Base-by-base conservation (phyloP, 2,329 filamentous ascomycete species). In the Hansfordia pulvinata region DNA sequence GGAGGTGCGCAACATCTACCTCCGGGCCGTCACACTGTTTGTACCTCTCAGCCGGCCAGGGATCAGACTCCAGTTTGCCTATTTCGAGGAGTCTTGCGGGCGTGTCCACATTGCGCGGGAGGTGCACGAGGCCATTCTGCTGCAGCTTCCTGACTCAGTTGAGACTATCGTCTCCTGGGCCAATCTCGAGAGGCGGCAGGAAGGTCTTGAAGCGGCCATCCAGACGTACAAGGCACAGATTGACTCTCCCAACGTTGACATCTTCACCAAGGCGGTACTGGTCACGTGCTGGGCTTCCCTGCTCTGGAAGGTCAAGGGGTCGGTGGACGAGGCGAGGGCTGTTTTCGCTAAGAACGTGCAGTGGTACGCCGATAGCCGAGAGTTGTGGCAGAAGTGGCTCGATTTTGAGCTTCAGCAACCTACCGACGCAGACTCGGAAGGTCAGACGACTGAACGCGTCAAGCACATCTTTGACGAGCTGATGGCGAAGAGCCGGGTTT, bases 331-430 rank as follows among this genome's bases (percentile, higher is more conserved):
- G 42, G 86, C 86, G 20, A 79, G 90, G 16, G 70, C 78, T 28
- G 71, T 93, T 1, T 96, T 88, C 57, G 58, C 74, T 34, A 79
- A 77, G 52, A 88, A 93, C 40, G 66, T 80, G 30, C 75, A 85
- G 46, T 83, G 75, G 63, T 93, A 92, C 47, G 64, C 76, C 3
- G 82, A 90, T 46, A 93, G 85, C 50, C 70, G 75, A 18, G 63
- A 81, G 22, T 96, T 96, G 61, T 98, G 90, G 88, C 64, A 75
- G 39, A 81, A 72, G 43, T 96, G 85, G 62, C 68, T 96, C 29
- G 62, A 78, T 31, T 93, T 98, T 44, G 90, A 98, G 57, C 62
- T 92, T 25, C 74, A 81, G 30, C 86, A 93, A 49, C 78, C 82
- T 8, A 77, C 76, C 2, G 75, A 60, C 34, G 55, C 62, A 2